These are phyloP conservation scores for Platanthera zijinensis DNA, from an alignment of 106 monocot genomes.

Conservation along the genomic window DNA sequence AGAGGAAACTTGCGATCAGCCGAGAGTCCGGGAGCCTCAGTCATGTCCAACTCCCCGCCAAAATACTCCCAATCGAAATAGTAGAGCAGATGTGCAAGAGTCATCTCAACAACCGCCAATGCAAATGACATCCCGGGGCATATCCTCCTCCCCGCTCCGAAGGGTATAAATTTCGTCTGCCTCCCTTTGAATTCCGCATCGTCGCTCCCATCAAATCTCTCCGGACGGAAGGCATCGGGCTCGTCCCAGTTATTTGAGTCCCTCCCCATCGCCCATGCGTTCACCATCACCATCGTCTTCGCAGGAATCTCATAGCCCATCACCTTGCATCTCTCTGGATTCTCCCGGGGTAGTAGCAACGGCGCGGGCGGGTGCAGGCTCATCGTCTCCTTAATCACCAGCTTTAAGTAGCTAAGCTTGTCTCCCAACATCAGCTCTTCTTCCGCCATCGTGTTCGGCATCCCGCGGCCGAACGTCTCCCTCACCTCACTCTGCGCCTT, in stretches of 20 bases:
- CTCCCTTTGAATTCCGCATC: neutral
- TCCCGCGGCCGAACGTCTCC: neutral
- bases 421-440: neutral
- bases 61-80: too few relatives aligned
- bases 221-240: neutral
- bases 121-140: neutral
- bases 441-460: neutral
- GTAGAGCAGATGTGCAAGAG: too few relatives aligned
- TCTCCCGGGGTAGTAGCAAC: neutral
- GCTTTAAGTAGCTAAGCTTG: neutral
- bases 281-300: neutral
- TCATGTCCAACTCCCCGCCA: too few relatives aligned
- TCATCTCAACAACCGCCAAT: too few relatives aligned
- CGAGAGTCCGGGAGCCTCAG: too few relatives aligned
- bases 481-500: slow-evolving; percentile 5
- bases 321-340: neutral
- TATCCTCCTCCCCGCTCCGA: slow-evolving; percentile 1
- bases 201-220: neutral
- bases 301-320: neutral
- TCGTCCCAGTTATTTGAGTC: neutral
- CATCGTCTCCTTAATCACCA: neutral
- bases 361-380: neutral
- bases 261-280: neutral
- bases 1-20: too few relatives aligned
- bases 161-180: neutral